phyloP scores from a whole-genome alignment of 441 rosid genomes.

The Brassica hybrid region DNA sequence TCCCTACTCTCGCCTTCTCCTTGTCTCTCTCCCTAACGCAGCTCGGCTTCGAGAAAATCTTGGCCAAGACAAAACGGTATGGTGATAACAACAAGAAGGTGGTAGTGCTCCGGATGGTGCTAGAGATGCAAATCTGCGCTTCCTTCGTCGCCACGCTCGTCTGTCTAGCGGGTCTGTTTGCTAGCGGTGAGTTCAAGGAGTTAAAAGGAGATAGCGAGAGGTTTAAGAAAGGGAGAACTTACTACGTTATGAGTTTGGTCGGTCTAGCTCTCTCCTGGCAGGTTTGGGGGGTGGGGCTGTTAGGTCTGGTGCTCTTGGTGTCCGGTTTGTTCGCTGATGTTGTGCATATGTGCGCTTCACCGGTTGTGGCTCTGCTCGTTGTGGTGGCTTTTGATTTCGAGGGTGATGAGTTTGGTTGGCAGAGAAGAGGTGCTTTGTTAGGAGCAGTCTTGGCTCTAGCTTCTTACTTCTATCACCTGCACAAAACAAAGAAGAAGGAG shows the following conservation, averaged over 20 bases:
- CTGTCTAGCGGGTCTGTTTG: conserved; percentile 35
- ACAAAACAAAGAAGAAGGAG: conserved; percentile 30
- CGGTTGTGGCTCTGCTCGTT: conserved; percentile 20
- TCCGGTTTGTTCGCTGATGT: conserved; percentile 28
- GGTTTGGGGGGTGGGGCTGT: conserved; percentile 28
- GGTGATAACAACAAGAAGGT: conserved; percentile 12
- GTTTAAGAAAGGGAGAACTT: conserved; percentile 34
- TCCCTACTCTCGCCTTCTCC: conserved; percentile 10
- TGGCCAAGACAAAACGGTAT: conserved; percentile 34
- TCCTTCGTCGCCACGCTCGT: conserved; percentile 20
- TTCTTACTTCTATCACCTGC: conserved; percentile 22
- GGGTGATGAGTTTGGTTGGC: conserved; percentile 35
- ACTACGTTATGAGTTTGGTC: conserved; percentile 22
- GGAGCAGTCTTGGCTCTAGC: conserved; percentile 31
- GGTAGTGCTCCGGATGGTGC: conserved; percentile 38
- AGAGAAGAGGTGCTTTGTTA: conserved; percentile 30
- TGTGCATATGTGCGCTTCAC: conserved; percentile 28
- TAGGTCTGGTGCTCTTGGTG: conserved; percentile 31
- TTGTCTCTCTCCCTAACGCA: conserved; percentile 34
- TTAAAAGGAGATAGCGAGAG: conserved; percentile 24
- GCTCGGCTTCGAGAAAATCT: conserved; percentile 33
- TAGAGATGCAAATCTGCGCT: conserved; percentile 36
- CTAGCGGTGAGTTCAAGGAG: conserved; percentile 38
- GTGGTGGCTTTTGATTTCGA: conserved; percentile 36
- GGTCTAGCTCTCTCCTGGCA: conserved; percentile 36